A percentile compares a stretch with the other conserved stretches of the same genome.
Conservation (phyloP, 805 yeast genomes). For the Schizosaccharomyces lindneri region DNA sequence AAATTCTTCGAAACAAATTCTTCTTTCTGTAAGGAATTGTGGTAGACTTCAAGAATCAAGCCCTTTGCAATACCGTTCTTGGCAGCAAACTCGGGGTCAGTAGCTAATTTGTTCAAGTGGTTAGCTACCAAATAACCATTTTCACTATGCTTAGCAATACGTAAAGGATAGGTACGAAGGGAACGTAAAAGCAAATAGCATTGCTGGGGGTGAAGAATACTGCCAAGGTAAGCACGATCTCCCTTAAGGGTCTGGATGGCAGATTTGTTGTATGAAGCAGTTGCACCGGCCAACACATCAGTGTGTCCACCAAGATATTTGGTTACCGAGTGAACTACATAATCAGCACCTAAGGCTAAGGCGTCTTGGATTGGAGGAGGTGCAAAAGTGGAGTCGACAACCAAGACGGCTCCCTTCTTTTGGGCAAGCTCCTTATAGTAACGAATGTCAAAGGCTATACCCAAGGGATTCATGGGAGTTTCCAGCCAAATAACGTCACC, state of each 20-base stretch:
- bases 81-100: neutral
- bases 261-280: conserved; percentile 34
- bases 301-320: conserved; percentile 93
- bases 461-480: conserved; percentile 73
- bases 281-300: conserved; percentile 60
- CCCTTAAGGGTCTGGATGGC: conserved; percentile 22
- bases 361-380: conserved; percentile 78
- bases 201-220: conserved; percentile 59
- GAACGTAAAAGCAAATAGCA: conserved; percentile 52
- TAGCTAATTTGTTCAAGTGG: conserved; percentile 20
- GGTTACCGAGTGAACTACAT: conserved; percentile 81
- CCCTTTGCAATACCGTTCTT: neutral
- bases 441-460: conserved; percentile 35
- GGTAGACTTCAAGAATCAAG: conserved; percentile 27
- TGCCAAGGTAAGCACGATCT: conserved; percentile 53
- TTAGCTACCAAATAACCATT: conserved; percentile 38
- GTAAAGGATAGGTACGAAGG: conserved; percentile 51
- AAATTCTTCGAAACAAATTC: conserved; percentile 40
- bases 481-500: conserved; percentile 70
- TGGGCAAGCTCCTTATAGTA: conserved; percentile 50
- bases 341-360: conserved; percentile 60
- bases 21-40: conserved; percentile 58
- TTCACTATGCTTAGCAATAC: conserved; percentile 40
- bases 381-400: conserved; percentile 75
- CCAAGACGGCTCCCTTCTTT: conserved; percentile 41